A percentile compares a stretch with the other conserved stretches of the same genome.
Conservation (phyloP, 495 filamentous ascomycete genomes). For the Neurospora sp. region DNA sequence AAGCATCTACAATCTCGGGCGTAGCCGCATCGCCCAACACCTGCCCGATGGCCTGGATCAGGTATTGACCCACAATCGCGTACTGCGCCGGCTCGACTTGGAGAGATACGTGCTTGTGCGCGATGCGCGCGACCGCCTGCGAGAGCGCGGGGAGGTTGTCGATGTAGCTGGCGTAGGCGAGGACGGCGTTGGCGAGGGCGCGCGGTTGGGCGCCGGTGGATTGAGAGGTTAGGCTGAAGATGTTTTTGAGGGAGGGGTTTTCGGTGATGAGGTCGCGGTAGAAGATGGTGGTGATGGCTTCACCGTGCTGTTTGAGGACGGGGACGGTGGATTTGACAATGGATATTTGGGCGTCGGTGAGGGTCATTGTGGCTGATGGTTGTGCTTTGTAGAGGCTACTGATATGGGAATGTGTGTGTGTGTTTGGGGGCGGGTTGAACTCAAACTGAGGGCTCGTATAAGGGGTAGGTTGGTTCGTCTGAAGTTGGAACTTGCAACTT, state of each 20-base stretch:
- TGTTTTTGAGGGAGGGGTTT: slow-evolving; percentile 49
- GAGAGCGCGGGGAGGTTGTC: slow-evolving; percentile 54
- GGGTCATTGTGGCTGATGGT: slow-evolving; percentile 9
- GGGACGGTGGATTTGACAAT: slow-evolving; percentile 52
- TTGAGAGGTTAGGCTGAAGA: slow-evolving; percentile 63
- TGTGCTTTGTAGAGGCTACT: background rate
- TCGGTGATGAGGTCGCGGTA: slow-evolving; percentile 57
- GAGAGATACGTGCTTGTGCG: slow-evolving; percentile 65
- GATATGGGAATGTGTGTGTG: background rate
- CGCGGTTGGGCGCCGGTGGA: slow-evolving; percentile 51
- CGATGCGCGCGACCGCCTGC: slow-evolving; percentile 59
- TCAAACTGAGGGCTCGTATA: too few relatives aligned
- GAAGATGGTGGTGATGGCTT: slow-evolving; percentile 54
- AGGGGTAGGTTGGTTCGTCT: background rate
- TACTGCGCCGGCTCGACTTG: slow-evolving; percentile 60
- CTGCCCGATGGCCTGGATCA: slow-evolving; percentile 56
- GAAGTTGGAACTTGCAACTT: background rate
- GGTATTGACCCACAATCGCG: slow-evolving; percentile 54
- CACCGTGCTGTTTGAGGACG: slow-evolving; percentile 55
- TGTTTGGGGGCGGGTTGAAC: background rate
- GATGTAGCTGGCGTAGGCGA: slow-evolving; percentile 61
- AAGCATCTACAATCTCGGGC: slow-evolving; percentile 54
- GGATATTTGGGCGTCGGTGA: slow-evolving; percentile 34
- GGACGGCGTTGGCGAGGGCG: slow-evolving; percentile 56
- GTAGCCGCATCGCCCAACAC: slow-evolving; percentile 61